Evolutionary conservation across 192 early-diverging fungal species (phyloP).

Genomic region (Coemansia sp.): DNA sequence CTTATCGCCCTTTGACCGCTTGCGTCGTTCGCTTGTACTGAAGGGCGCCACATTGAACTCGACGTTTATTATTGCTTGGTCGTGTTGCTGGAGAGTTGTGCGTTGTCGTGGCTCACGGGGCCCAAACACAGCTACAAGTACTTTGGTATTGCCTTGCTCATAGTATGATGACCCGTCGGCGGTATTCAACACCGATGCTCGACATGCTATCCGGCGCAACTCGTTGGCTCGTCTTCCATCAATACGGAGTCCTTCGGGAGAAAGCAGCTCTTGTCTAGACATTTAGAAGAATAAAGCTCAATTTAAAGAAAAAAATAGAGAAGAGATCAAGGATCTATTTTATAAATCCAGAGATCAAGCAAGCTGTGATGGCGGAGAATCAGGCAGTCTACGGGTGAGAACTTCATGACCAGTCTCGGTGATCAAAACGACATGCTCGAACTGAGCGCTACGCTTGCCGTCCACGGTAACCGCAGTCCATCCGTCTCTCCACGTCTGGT

Average conservation of each 20-base stretch:
- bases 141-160: conserved; percentile 95
- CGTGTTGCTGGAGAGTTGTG: conserved; percentile 54
- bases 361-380: conserved; percentile 38
- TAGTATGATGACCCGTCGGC: conserved; percentile 94
- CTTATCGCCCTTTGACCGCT: conserved; percentile 85
- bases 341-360: background rate
- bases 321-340: background rate
- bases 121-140: conserved; percentile 87
- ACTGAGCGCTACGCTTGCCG: conserved; percentile 94
- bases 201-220: conserved; percentile 77
- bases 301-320: background rate
- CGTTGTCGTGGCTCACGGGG: conserved; percentile 75
- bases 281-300: conserved; percentile 4
- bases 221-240: conserved; percentile 91
- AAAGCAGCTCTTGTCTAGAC: conserved; percentile 53
- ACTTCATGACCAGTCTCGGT: conserved; percentile 91
- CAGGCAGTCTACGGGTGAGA: conserved; percentile 56
- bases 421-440: conserved; percentile 93
- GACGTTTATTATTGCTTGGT: conserved; percentile 80
- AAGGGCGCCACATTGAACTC: conserved; percentile 91
- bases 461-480: conserved; percentile 92
- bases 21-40: conserved; percentile 81
- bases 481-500: conserved; percentile 71
- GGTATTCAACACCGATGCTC: conserved; percentile 71
- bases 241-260: conserved; percentile 76